These are phyloP conservation scores for Annona squamosa DNA, from an alignment of 164 flowering plant genomes.

Conservation along the genomic window DNA sequence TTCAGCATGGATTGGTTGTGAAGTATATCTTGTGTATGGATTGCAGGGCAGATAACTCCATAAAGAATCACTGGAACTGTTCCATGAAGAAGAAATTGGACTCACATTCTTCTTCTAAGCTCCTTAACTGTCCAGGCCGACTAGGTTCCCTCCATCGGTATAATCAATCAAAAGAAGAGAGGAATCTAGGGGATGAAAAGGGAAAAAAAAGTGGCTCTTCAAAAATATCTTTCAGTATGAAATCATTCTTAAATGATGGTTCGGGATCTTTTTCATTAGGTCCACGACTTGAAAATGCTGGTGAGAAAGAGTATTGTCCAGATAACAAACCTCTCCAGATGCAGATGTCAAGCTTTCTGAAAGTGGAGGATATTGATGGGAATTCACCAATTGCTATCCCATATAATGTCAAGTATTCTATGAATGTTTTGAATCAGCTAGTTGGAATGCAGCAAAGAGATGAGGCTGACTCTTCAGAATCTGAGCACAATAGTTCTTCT, in stretches of 20 bases:
- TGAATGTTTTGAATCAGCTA: not conserved
- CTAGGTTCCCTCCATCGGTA: slow-evolving; percentile 9
- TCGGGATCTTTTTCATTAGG: slow-evolving; percentile 6
- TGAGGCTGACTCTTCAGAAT: not conserved
- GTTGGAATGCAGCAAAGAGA: not conserved
- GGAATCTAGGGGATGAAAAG: not conserved
- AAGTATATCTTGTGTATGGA: not conserved
- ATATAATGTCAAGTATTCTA: slow-evolving; percentile 1
- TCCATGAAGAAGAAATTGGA: slow-evolving; percentile 51
- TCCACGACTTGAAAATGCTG: slow-evolving; percentile 15
- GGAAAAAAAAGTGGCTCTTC: not conserved
- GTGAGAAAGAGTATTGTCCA: slow-evolving; percentile 1
- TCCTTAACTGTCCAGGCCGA: slow-evolving; percentile 37
- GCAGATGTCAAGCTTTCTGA: slow-evolving; percentile 1
- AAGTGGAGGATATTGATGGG: slow-evolving; percentile 3
- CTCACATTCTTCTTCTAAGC: slow-evolving; percentile 66
- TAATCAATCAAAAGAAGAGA: slow-evolving; percentile 3
- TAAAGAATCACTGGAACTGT: slow-evolving; percentile 64
- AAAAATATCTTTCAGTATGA: slow-evolving; percentile 6
- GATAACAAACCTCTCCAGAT: not conserved
- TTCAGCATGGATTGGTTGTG: not conserved
- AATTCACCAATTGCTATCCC: not conserved
- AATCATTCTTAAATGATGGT: not conserved
- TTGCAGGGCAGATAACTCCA: slow-evolving; percentile 51
- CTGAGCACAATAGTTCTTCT: not conserved